Evolutionary conservation across 2,329 filamentous ascomycete species (phyloP), one percentile per base, ranked within the genome.

Genomic region (Dactylella cylindrospora): DNA sequence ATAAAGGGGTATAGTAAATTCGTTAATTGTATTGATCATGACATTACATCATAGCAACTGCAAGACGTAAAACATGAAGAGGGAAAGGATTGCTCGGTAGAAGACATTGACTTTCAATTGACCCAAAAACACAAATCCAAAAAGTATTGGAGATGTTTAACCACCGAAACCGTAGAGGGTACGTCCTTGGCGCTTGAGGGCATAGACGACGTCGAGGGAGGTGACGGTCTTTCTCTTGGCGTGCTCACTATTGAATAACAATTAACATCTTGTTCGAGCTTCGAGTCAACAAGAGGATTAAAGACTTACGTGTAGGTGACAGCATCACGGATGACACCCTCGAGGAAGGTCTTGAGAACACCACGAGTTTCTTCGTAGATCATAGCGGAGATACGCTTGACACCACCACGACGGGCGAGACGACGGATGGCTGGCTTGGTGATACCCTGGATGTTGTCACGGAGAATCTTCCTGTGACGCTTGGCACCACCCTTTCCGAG

Each of bases 371-470:
- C 84, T 75, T 86, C 84, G 79, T 87, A 87, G 76, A 87, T 87
- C 83, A 87, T 94, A 75, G 90, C 90, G 73, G 90, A 95, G 73
- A 96, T 96, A 95, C 90, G 90, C 88, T 96, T 96, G 83, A 96
- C 90, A 90, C 90, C 90, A 78, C 90, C 90, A 93, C 90, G 90
- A 79, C 90, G 90, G 69, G 90, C 90, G 76, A 96, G 90, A 94
- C 90, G 90, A 73, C 90, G 86, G 78, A 96, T 96, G 72, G 90
- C 90, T 72, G 90, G 90, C 87, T 96, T 96, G 74, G 90, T 96
- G 75, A 96, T 96, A 79, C 90, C 90, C 81, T 96, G 90, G 75
- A 96, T 96, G 87, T 95, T 96, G 86, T 95, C 90, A 79, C 90
- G 89, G 77, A 96, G 83, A 81, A 96, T 96, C 88, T 96, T 96